Conservation (phyloP, 1,284 basidiomycete genomes). For the Entoloma clypeatum region DNA sequence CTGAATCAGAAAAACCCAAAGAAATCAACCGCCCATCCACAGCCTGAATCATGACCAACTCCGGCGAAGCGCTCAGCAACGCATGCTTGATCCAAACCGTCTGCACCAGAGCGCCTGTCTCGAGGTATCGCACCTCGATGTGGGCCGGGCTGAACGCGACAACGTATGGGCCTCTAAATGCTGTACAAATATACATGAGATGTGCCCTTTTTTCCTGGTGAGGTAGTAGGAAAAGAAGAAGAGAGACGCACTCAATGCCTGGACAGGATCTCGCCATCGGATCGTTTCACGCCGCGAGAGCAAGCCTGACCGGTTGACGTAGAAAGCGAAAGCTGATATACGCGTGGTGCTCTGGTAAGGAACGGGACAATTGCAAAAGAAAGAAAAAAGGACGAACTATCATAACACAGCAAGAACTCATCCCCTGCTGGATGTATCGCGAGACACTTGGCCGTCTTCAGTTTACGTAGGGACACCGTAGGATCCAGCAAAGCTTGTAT, state of each 20-base stretch:
- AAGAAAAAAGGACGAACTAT: constrained; percentile 8
- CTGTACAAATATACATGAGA: constrained; percentile 5
- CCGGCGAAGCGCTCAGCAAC: constrained; percentile 11
- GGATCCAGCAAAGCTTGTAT: constrained; percentile 16
- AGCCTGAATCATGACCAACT: constrained; percentile 12
- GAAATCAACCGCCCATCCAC: constrained; percentile 14
- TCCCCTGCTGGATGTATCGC: constrained; percentile 8
- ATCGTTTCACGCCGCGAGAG: constrained; percentile 2
- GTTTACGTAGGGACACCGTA: neutral
- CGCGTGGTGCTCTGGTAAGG: neutral
- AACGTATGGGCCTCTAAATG: constrained; percentile 13
- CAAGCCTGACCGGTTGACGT: constrained; percentile 10
- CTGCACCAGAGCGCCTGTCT: constrained; percentile 10
- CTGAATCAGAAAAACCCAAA: constrained; percentile 11
- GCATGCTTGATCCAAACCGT: constrained; percentile 9
- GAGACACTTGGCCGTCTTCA: constrained; percentile 9
- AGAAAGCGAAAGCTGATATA: constrained; percentile 9
- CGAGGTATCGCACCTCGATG: constrained; percentile 10
- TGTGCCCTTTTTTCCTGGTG: neutral
- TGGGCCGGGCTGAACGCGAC: constrained; percentile 13
- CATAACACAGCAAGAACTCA: constrained; percentile 15
- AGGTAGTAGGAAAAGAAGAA: neutral
- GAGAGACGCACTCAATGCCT: constrained; percentile 12
- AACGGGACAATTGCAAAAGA: neutral
- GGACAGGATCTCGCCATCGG: constrained; percentile 9